These are phyloP conservation scores for Phyllosticta citribraziliensis DNA, from an alignment of 2,329 filamentous ascomycete genomes.

Conservation along the genomic window DNA sequence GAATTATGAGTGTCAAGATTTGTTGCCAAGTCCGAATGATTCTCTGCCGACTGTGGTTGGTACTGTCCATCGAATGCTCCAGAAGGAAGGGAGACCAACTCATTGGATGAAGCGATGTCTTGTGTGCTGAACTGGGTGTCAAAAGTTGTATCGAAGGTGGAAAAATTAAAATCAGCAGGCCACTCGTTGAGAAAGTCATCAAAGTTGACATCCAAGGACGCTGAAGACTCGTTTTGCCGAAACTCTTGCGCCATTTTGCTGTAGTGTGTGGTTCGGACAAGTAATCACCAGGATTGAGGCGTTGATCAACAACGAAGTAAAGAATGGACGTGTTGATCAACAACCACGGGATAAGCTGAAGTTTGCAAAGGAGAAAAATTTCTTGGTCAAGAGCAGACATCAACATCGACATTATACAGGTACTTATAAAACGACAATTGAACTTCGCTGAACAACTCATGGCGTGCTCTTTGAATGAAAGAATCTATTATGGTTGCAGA, in stretches of 20 bases:
- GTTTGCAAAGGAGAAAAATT: not conserved
- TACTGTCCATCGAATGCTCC: too few relatives aligned
- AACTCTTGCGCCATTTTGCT: not conserved
- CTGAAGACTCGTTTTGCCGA: not conserved
- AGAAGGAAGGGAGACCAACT: too few relatives aligned
- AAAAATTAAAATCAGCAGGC: not conserved
- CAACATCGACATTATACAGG: not conserved
- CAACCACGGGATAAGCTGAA: not conserved
- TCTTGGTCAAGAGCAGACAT: not conserved
- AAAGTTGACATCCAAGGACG: not conserved
- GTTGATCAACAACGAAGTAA: not conserved
- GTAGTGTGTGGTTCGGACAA: not conserved
- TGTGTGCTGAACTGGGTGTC: not conserved
- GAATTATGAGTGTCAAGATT: too few relatives aligned
- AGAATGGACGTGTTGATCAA: constrained; percentile 1
- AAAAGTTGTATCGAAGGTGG: not conserved
- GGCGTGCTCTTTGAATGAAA: not conserved
- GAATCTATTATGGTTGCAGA: not conserved
- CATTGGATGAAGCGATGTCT: too few relatives aligned
- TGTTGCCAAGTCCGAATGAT: too few relatives aligned
- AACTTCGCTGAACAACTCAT: not conserved
- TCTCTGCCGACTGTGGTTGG: too few relatives aligned
- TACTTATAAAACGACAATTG: not conserved
- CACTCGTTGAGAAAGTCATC: not conserved
- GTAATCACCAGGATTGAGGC: not conserved